Conservation (phyloP, 306 rosid genomes). For the Crataegus laevigata region DNA sequence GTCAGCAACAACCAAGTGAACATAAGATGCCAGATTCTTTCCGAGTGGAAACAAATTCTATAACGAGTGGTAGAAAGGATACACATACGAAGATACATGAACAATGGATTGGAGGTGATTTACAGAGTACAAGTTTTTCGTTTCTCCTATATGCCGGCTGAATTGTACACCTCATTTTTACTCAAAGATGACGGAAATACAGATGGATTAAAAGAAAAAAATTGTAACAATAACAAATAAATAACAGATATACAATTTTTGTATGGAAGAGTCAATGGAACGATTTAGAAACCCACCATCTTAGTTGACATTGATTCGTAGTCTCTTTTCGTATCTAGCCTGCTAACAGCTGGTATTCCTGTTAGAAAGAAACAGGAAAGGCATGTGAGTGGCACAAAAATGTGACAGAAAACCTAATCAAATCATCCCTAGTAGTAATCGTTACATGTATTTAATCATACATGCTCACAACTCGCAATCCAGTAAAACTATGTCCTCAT, state of each 20-base stretch:
- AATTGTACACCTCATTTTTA: conserved; percentile 40
- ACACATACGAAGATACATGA: conserved; percentile 23
- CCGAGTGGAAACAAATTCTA: conserved; percentile 8
- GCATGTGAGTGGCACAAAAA: conserved; percentile 1
- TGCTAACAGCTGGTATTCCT: conserved; percentile 32
- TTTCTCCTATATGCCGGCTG: conserved; percentile 28
- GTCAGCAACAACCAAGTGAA: background rate
- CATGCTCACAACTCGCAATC: background rate
- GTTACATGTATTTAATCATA: background rate
- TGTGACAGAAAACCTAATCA: conserved; percentile 6
- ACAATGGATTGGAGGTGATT: conserved; percentile 25
- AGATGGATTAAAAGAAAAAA: conserved; percentile 17
- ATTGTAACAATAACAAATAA: conserved; percentile 17
- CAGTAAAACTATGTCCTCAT: background rate
- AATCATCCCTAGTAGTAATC: background rate
- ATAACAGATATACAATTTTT: conserved; percentile 28
- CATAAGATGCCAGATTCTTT: background rate
- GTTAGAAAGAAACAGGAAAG: conserved; percentile 10
- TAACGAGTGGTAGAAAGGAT: conserved; percentile 19
- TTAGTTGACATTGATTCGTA: conserved; percentile 21
- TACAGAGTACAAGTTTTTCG: conserved; percentile 26
- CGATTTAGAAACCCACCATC: conserved; percentile 22
- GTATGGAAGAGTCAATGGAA: conserved; percentile 31
- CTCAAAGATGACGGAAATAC: conserved; percentile 30
- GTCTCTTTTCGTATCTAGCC: conserved; percentile 10